A percentile compares a stretch with the other conserved stretches of the same genome.
phyloP scores from a whole-genome alignment of 192 early-diverging fungal species.

The Podila horticola region DNA sequence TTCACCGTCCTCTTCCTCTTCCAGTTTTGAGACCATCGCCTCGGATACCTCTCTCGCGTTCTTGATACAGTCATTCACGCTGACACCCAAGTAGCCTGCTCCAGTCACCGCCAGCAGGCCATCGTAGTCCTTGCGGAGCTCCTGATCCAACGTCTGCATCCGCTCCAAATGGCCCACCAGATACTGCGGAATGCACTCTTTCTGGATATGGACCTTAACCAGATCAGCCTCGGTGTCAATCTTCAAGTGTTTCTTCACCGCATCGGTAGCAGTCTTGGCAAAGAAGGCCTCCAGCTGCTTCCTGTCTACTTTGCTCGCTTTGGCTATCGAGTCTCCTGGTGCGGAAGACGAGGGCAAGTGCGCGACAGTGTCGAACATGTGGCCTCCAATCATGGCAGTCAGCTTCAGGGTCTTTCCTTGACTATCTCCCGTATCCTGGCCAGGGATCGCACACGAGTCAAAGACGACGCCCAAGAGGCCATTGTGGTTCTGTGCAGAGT shows the following conservation, averaged over 20 bases:
- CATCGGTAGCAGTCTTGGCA: constrained; percentile 62
- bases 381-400: constrained; percentile 94
- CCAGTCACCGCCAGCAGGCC: constrained; percentile 79
- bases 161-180: constrained; percentile 80
- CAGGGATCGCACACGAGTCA: constrained; percentile 83
- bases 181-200: constrained; percentile 91
- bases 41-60: constrained; percentile 71
- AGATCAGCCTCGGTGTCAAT: constrained; percentile 60
- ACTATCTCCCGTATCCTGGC: constrained; percentile 66
- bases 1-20: constrained; percentile 33
- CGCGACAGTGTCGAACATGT: constrained; percentile 64
- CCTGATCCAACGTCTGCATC: constrained; percentile 70
- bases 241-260: constrained; percentile 68
- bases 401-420: constrained; percentile 59
- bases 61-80: constrained; percentile 85
- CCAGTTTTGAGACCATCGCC: constrained; percentile 54
- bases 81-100: constrained; percentile 85
- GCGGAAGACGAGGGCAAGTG: constrained; percentile 55
- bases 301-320: constrained; percentile 8
- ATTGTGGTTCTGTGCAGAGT: constrained; percentile 53
- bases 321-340: constrained; percentile 16
- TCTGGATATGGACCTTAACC: constrained; percentile 66
- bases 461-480: constrained; percentile 85
- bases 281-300: constrained; percentile 15
- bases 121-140: constrained; percentile 55